Evolutionary conservation across 106 monocot genomes (phyloP).

Genomic region (Dioscorea alata): DNA sequence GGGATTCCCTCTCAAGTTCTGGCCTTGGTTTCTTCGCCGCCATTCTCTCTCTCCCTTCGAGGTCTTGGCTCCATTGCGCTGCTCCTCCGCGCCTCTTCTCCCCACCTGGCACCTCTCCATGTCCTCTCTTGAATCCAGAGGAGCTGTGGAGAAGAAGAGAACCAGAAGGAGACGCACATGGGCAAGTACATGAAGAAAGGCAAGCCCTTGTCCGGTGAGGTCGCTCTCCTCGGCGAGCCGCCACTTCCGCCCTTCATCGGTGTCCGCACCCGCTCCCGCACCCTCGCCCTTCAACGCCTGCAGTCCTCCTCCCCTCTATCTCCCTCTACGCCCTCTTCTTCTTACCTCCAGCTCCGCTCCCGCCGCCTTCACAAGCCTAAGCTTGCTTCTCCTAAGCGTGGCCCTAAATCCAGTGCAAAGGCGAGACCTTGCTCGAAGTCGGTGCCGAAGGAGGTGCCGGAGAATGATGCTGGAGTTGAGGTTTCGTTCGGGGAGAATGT

Average conservation of each 20-base stretch:
- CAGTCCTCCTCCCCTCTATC: constrained; percentile 10
- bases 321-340: constrained; percentile 3
- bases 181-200: constrained; percentile 84
- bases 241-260: constrained; percentile 40
- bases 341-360: constrained; percentile 39
- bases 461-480: constrained; percentile 20
- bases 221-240: constrained; percentile 37
- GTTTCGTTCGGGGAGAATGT: constrained; percentile 47
- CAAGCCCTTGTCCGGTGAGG: constrained; percentile 54
- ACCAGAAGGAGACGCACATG: constrained; percentile 24
- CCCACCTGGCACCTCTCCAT: neutral
- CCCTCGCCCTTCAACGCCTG: constrained; percentile 64
- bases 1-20: neutral
- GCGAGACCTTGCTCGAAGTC: neutral
- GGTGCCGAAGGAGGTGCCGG: constrained; percentile 1
- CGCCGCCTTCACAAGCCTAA: constrained; percentile 33
- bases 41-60: neutral
- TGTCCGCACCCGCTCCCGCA: constrained; percentile 74
- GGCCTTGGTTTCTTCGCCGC: neutral
- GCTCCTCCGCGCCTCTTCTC: neutral
- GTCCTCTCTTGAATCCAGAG: neutral
- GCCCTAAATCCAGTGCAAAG: neutral
- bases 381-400: neutral
- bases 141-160: neutral
- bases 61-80: neutral